Evolutionary conservation across 192 early-diverging fungal species (phyloP), one percentile per base, ranked within the genome.

Genomic region (Phycomyces nitens): DNA sequence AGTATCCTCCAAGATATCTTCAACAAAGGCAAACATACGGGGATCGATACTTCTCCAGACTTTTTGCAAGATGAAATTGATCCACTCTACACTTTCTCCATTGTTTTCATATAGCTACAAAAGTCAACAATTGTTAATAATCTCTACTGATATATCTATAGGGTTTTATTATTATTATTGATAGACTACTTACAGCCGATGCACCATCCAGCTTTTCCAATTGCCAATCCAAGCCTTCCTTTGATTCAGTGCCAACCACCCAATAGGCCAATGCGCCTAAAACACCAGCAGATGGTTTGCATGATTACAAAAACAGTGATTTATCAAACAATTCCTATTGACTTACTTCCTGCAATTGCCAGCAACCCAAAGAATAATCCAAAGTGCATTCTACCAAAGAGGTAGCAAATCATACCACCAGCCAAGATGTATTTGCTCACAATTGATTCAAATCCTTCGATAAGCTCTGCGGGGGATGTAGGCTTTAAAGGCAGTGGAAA

Each of bases 11-110:
- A 71, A 42, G 3, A 71, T 58, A 50, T 71, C 69, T 50, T 71
- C 69, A 27, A 71, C 49, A 11, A 47, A 41, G 39, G 56, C 29
- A 24, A 71, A 71, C 9, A 65, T 60, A 26, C 58, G 41, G 0
- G 69, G 69, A 51, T 71, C 69, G 7, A 71, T 61, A 49, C 63
- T 65, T 18, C 69, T 56, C 69, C 69, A 71, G 15, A 71, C 49
- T 24, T 65, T 71, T 47, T 65, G 62, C 0, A 71, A 18, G 20
- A 64, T 60, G 14, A 60, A 71, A 15, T 71, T 71, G 22, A 71
- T 53, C 69, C 69, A 71, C 64, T 71, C 58, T 5, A 71, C 63
- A 21, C 62, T 60, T 27, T 71, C 69, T 21, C 63, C 63, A 41
- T 54, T 51, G 1, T 50, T 42, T 14, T 29, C 52, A 26, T 63